Evolutionary conservation across 2,329 filamentous ascomycete genomes (phyloP), one percentile per base, ranked within the genome.

Genomic region (Pestalotiopsis sp.): DNA sequence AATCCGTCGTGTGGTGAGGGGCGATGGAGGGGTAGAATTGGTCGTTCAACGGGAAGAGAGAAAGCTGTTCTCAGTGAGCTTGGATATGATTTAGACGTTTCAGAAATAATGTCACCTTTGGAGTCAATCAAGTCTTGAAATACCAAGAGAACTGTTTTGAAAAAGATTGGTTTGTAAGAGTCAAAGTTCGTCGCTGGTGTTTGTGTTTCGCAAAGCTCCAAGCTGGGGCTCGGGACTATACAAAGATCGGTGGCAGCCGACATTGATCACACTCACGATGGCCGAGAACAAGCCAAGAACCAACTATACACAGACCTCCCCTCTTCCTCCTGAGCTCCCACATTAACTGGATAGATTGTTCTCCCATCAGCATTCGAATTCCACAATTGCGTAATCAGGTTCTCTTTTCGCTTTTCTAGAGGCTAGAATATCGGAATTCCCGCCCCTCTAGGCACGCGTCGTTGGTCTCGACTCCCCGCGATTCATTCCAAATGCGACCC

Each of bases 1-100:
- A 27, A 13, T 59, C 14, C 57, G 57, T 36, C 27, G 23, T 36
- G 25, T 66, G 52, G 65, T 36, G 65, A 56, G 56, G 38, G 65
- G 45, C 58, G 49, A 66, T 45, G 65, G 65, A 66, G 57, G 57
- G 65, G 65, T 61, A 60, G 36, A 23, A 40, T 45, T 56, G 27
- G 41, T 65, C 23, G 62, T 36, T 7, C 7, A 36, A 36, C 31
- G 31, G 31, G 31, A 27, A 27, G 31, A 36, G 62, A 56, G 38
- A 38, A 25, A n/a, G 12, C 20, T 65, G 23, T 20, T 17, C 23
- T 36, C 4, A 9, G 20, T 52, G 17, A 3, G 6, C 17, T 23
- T 52, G 17, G 45, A 49, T 36, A 36, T 36, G 20, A 20, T 52
- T 3, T 23, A n/a, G n/a, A n/a, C 14, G 6, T n/a, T 52, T 20